A percentile compares a stretch with the other conserved stretches of the same genome.
Evolutionary conservation across 352 stramenopile species (phyloP).

Genomic region (Plasmopara muralis): DNA sequence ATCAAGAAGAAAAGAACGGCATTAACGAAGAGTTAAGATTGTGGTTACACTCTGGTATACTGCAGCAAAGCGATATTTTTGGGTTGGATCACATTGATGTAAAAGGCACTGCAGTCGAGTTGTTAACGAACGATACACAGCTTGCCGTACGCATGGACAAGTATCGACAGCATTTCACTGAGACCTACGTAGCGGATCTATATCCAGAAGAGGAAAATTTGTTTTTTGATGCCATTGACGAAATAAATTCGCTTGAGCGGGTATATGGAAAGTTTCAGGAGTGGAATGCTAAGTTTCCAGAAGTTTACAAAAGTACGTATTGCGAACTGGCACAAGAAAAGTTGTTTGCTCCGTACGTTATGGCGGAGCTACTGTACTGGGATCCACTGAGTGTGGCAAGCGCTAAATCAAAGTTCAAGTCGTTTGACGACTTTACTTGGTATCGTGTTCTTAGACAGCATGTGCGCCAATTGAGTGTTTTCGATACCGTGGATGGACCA

Average conservation of each 20-base stretch:
- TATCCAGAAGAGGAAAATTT: constrained; percentile 18
- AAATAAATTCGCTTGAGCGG: constrained; percentile 53
- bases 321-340: constrained; percentile 54
- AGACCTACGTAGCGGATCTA: constrained; percentile 21
- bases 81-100: constrained; percentile 10
- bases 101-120: background rate
- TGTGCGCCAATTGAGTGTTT: constrained; percentile 4
- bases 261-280: constrained; percentile 62
- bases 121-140: background rate
- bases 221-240: constrained; percentile 63
- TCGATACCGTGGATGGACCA: constrained; percentile 17
- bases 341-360: constrained; percentile 56
- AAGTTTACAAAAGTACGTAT: constrained; percentile 62
- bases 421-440: constrained; percentile 45
- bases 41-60: constrained; percentile 13
- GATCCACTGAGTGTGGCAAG: constrained; percentile 42
- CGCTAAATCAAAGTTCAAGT: constrained; percentile 6
- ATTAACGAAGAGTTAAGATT: constrained; percentile 9
- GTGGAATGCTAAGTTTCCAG: constrained; percentile 63
- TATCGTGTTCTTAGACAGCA: constrained; percentile 41
- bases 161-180: constrained; percentile 24
- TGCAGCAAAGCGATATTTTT: constrained; percentile 18
- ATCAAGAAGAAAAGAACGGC: constrained; percentile 13
- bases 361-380: constrained; percentile 58
- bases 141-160: constrained; percentile 7